Evolutionary conservation across 2,329 filamentous ascomycete genomes (phyloP), one percentile per base, ranked within the genome.

Genomic region (Aspergillus eucalypticola): DNA sequence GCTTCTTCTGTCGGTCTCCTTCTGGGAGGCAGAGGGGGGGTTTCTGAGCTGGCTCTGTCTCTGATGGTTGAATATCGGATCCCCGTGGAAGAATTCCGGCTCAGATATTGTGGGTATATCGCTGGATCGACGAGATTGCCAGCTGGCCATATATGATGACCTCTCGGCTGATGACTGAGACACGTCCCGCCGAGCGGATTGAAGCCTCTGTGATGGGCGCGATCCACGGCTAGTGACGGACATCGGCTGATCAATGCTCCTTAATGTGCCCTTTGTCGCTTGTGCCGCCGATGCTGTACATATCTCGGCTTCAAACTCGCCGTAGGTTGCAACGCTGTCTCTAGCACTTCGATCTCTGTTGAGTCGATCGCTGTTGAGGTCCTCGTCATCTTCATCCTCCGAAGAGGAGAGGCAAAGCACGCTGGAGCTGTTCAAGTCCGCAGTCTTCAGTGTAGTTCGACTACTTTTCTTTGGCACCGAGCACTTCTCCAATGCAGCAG

Each of bases 401-500:
- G 80, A 82, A n/a, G 79, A 82, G 3, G 80, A 82, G 46, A 82
- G 75, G 54, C 76, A 79, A 8, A 82, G 75, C 10, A 82, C 72
- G 62, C 80, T 82, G 7, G 76, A 76, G 13, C 76, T 73, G 46
- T 76, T 75, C 23, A 82, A 70, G 61, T 82, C 78, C 11, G 69
- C 69, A 32, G 73, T 73, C 44, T 71, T 72, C 64, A 79, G 61
- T 5, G 73, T 74, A 39, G 68, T 74, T 58, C 69, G 75, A 63
- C 76, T 76, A 51, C 72, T 76, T 61, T 77, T 78, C 58, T 74
- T 76, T 0, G 71, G 72, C 55, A 75, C 52, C 1, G 62, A 56
- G 21, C 62, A 67, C 56, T 71, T 72, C 4, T 58, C 58, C 44
- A 57, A 62, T 10, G 54, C 61, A 60, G 4, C 56, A 51, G 13